phyloP scores from a whole-genome alignment of 1,284 basidiomycete species.

The Meripilus lineatus region DNA sequence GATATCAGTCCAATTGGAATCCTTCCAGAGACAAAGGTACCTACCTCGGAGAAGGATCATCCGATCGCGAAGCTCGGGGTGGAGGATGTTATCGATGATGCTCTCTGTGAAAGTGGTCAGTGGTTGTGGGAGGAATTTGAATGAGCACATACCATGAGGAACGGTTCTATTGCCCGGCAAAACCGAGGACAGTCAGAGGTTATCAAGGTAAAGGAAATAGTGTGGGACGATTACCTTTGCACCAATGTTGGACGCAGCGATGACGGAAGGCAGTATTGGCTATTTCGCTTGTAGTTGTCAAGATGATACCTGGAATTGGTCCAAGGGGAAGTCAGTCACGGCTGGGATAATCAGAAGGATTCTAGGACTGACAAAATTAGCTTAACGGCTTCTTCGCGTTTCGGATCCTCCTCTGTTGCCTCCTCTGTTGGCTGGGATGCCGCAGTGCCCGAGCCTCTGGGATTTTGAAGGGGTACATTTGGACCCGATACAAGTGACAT shows the following conservation, averaged over 20 bases:
- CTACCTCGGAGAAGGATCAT: slow-evolving; percentile 82
- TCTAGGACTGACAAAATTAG: slow-evolving; percentile 59
- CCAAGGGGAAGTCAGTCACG: background rate
- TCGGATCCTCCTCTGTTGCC: slow-evolving; percentile 53
- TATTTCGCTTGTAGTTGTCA: slow-evolving; percentile 78
- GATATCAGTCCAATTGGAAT: slow-evolving; percentile 16
- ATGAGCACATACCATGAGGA: slow-evolving; percentile 60
- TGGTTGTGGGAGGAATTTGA: background rate
- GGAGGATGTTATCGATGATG: slow-evolving; percentile 83
- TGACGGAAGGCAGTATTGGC: slow-evolving; percentile 81
- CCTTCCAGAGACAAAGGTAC: slow-evolving; percentile 12
- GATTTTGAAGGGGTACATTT: slow-evolving; percentile 3
- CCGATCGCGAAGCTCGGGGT: slow-evolving; percentile 83
- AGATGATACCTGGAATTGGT: slow-evolving; percentile 80
- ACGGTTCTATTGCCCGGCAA: slow-evolving; percentile 51
- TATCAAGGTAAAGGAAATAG: too few species aligned
- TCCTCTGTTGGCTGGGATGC: slow-evolving; percentile 29
- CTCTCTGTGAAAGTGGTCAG: slow-evolving; percentile 49
- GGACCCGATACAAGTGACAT: slow-evolving; percentile 33
- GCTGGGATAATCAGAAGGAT: background rate
- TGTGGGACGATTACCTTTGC: slow-evolving; percentile 77
- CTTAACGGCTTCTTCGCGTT: slow-evolving; percentile 73
- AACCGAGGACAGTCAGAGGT: too few species aligned
- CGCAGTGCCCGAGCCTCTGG: background rate
- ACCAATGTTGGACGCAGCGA: slow-evolving; percentile 82